Percentiles rank a stretch among this genome's conserved stretches.
phyloP scores from a whole-genome alignment of 805 yeast genomes.

The Hanseniaspora taiwanica region DNA sequence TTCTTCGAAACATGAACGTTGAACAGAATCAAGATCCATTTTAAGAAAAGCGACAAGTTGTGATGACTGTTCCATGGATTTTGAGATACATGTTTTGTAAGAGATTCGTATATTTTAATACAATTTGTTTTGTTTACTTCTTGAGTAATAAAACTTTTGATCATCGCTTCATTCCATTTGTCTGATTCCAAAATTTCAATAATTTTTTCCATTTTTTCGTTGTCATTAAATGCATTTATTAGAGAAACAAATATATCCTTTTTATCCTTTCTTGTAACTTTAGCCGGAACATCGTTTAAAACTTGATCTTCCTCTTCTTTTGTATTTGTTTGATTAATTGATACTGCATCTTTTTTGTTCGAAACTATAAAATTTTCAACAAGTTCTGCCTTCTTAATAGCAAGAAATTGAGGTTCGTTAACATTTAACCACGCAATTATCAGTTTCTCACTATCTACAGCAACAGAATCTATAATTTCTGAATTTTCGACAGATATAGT shows the following conservation, averaged over 20 bases:
- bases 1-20: constrained; percentile 27
- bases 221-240: constrained; percentile 20
- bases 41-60: constrained; percentile 49
- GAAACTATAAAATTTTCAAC: constrained; percentile 18
- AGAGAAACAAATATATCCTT: constrained; percentile 15
- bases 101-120: constrained; percentile 31
- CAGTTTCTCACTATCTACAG: constrained; percentile 8
- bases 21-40: constrained; percentile 62
- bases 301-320: constrained; percentile 6
- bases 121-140: constrained; percentile 28
- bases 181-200: constrained; percentile 13
- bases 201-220: constrained; percentile 16
- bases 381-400: constrained; percentile 13
- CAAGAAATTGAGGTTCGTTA: constrained; percentile 27
- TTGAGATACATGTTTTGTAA: constrained; percentile 33
- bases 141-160: constrained; percentile 23
- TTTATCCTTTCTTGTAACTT: constrained; percentile 15
- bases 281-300: constrained; percentile 7
- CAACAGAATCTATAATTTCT: constrained; percentile 16
- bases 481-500: constrained; percentile 16
- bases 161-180: constrained; percentile 18
- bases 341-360: constrained; percentile 14
- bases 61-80: constrained; percentile 16
- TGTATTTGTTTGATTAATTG: background rate
- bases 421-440: constrained; percentile 27